Base-by-base conservation (phyloP, 768 basidiomycete genomes). In the Lepiota brunneoincarnata region DNA sequence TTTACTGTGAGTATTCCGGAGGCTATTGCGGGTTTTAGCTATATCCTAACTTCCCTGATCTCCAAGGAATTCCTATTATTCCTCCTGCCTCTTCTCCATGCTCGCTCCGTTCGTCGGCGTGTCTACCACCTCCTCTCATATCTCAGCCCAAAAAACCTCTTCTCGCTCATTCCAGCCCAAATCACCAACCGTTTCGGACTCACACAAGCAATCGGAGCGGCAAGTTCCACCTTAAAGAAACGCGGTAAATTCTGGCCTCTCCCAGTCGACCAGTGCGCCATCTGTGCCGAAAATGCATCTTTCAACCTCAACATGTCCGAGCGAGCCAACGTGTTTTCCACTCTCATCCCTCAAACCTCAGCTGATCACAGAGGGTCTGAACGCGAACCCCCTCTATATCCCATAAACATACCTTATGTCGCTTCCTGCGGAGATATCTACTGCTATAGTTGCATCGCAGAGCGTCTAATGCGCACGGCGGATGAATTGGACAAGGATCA, bases 401-500 rank as follows among this genome's bases (percentile, higher is more conserved):
- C 91, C 2, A 82, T 96, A 57, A 78, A 87, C 63, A 87, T 84
- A 40, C 87, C 95, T 0, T 98, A 96, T 64, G 71, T 87, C 46
- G 84, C 93, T 31, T 85, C 86, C 26, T 94, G 91, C 58, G 87
- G 83, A 6, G 93, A 97, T 64, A 67, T 81, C 12, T 99, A 95
- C 71, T 98, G 97, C 70, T 99, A 98, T 68, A 86, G 88, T 61
- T 99, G 97, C 69, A 77, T 98, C 38, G 81, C 91, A 12, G 89
- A 91, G 64, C 83, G 85, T 57, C 81, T 98, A 74, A 78, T 91
- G 63, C 83, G 80, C 34, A 79, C 79, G 4, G 84, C 81, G 3
- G 87, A 88, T 56, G 90, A 88, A 34, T 82, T 74, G 20, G 78
- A 76, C 48, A 75, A 77, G 15, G 70, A 78, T 31, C 63, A 71